A percentile compares a stretch with the other conserved stretches of the same genome.
These are phyloP conservation scores for Thalassiosira mediterranea DNA, from an alignment of 352 stramenopile species.

Conservation along the genomic window DNA sequence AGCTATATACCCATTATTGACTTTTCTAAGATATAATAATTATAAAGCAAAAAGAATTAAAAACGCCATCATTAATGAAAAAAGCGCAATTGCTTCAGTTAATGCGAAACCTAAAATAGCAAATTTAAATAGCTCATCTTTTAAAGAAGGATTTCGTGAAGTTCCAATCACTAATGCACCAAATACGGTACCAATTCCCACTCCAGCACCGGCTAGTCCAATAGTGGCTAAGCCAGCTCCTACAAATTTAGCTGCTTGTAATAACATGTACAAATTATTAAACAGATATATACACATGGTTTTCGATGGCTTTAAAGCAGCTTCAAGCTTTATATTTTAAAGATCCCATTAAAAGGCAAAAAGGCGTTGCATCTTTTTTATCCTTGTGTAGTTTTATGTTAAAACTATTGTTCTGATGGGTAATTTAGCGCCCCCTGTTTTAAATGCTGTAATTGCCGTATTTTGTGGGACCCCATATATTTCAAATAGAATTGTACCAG, in stretches of 20 bases:
- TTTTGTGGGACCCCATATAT: slow-evolving; percentile 11
- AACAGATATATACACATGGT: slow-evolving; percentile 10
- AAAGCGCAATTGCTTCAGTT: slow-evolving; percentile 40
- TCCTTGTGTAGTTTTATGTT: slow-evolving; percentile 18
- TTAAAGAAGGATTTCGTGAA: slow-evolving; percentile 47
- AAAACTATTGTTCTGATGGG: slow-evolving; percentile 24
- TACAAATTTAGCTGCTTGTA: slow-evolving; percentile 77
- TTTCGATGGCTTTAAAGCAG: slow-evolving; percentile 29
- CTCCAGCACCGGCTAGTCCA: slow-evolving; percentile 52
- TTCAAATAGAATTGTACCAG: slow-evolving; percentile 33
- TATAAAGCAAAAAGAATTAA: slow-evolving; percentile 52
- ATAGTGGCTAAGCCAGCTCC: slow-evolving; percentile 60
- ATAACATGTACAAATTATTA: slow-evolving; percentile 62
- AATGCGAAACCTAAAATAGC: slow-evolving; percentile 39
- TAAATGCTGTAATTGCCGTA: slow-evolving; percentile 23
- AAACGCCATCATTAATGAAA: slow-evolving; percentile 46
- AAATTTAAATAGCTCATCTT: slow-evolving; percentile 52
- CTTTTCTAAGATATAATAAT: slow-evolving; percentile 29
- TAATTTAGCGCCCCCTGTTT: slow-evolving; percentile 32
- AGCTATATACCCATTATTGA: slow-evolving; percentile 60
- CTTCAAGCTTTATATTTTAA: slow-evolving; percentile 27
- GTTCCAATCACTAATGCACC: slow-evolving; percentile 48
- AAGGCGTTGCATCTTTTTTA: too few species aligned
- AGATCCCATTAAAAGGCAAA: slow-evolving; percentile 34
- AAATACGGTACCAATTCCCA: slow-evolving; percentile 64